phyloP scores from a whole-genome alignment of 768 basidiomycete genomes.

The Lactifluus piperatus region DNA sequence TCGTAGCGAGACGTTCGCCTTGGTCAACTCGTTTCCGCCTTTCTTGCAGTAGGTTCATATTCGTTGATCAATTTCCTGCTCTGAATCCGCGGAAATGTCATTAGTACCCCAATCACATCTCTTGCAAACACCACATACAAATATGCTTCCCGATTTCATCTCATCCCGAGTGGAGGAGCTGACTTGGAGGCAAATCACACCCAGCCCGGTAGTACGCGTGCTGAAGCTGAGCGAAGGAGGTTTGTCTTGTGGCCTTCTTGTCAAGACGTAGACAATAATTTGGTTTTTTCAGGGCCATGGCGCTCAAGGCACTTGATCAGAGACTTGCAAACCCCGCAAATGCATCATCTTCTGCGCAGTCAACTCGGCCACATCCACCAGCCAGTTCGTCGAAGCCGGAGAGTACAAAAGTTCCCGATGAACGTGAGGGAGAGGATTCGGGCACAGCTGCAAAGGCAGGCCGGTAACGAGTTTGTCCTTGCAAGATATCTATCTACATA shows the following conservation, averaged over 20 bases:
- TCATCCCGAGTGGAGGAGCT: constrained; percentile 56
- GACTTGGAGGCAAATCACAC: constrained; percentile 74
- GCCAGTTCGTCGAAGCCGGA: constrained; percentile 7
- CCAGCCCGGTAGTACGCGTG: constrained; percentile 77
- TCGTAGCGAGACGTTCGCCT: constrained; percentile 91
- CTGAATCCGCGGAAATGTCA: background rate
- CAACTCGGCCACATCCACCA: constrained; percentile 8
- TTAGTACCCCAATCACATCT: constrained; percentile 61
- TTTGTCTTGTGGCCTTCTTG: constrained; percentile 30
- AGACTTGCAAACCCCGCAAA: constrained; percentile 53
- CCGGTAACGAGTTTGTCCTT: constrained; percentile 1
- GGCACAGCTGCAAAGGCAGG: constrained; percentile 1
- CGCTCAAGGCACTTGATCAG: constrained; percentile 93
- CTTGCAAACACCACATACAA: constrained; percentile 62
- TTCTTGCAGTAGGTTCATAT: constrained; percentile 62
- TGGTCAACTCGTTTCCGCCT: constrained; percentile 95
- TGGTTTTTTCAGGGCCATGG: constrained; percentile 65
- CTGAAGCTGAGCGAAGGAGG: constrained; percentile 95
- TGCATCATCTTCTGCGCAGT: constrained; percentile 20
- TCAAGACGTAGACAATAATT: background rate
- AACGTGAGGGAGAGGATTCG: constrained; percentile 11
- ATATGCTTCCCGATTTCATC: constrained; percentile 56
- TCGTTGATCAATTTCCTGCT: background rate
- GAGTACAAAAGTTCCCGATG: constrained; percentile 7
- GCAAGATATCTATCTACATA: constrained; percentile 10